Conservation (phyloP, 2,329 filamentous ascomycete species). For the Botrytis galanthina region DNA sequence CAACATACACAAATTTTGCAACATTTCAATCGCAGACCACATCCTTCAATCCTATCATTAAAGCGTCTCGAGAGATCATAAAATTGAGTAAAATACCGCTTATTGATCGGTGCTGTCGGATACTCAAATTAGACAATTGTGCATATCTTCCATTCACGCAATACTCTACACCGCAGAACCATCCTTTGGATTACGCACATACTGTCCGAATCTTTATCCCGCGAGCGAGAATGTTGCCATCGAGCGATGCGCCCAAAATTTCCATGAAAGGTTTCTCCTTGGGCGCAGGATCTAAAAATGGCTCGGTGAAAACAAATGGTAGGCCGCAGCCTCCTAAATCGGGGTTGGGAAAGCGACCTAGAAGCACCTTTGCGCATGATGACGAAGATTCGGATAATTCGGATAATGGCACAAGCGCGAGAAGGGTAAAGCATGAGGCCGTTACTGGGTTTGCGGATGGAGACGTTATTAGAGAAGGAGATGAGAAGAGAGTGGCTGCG, state of each 20-base stretch:
- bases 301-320: conserved; percentile 29
- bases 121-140: neutral
- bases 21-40: neutral
- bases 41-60: neutral
- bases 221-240: conserved; percentile 30
- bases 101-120: neutral
- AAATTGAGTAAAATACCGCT: neutral
- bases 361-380: conserved; percentile 52
- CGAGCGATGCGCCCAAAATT: conserved; percentile 36
- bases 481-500: conserved; percentile 31
- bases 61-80: neutral
- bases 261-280: conserved; percentile 43
- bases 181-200: neutral
- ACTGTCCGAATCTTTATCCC: neutral
- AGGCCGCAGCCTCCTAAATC: conserved; percentile 32
- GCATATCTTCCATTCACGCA: neutral
- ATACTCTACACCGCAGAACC: neutral
- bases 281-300: conserved; percentile 37
- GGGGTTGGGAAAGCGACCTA: conserved; percentile 43
- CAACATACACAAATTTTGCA: no score
- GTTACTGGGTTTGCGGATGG: conserved; percentile 53
- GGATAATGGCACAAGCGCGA: conserved; percentile 46
- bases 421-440: conserved; percentile 43
- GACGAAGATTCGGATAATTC: conserved; percentile 52
- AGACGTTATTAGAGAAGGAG: conserved; percentile 42